Evolutionary conservation across 192 early-diverging fungal genomes (phyloP).

Genomic region (Mortierella hygrophila): DNA sequence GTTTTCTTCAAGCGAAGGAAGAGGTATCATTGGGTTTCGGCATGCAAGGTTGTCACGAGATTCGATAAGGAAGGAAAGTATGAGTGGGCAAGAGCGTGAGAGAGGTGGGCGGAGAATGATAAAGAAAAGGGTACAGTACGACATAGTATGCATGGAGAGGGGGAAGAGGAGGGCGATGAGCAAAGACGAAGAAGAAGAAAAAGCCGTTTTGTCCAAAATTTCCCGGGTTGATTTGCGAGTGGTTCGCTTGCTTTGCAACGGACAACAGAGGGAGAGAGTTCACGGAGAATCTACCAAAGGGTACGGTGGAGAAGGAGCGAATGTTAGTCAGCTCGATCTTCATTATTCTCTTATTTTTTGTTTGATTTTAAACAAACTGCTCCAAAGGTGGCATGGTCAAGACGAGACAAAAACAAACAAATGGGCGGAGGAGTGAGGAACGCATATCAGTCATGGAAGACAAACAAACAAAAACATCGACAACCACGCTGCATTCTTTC

Average conservation of each 20-base stretch:
- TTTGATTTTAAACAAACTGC: too few relatives aligned
- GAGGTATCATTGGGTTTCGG: constrained; percentile 5
- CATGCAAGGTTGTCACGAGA: constrained; percentile 8
- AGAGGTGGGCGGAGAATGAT: neutral
- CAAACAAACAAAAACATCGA: neutral
- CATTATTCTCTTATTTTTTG: neutral
- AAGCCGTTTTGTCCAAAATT: neutral
- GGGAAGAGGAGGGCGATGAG: neutral
- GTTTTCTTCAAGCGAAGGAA: neutral
- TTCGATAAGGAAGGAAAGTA: neutral
- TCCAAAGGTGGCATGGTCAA: too few relatives aligned
- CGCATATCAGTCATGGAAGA: neutral
- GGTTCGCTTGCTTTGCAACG: neutral
- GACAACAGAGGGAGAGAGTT: neutral
- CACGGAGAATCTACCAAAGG: neutral
- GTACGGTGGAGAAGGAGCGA: too few relatives aligned
- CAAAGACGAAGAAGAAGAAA: neutral
- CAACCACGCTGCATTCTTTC: neutral
- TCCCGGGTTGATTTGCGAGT: neutral
- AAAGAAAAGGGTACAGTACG: neutral
- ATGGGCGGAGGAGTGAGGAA: neutral
- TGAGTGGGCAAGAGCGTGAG: constrained; percentile 4
- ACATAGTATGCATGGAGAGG: neutral
- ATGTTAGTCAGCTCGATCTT: constrained; percentile 1
- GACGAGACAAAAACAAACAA: too few relatives aligned